Evolutionary conservation across 352 stramenopile species (phyloP), one percentile per base, ranked within the genome.

Genomic region (Blastocystis sp.): DNA sequence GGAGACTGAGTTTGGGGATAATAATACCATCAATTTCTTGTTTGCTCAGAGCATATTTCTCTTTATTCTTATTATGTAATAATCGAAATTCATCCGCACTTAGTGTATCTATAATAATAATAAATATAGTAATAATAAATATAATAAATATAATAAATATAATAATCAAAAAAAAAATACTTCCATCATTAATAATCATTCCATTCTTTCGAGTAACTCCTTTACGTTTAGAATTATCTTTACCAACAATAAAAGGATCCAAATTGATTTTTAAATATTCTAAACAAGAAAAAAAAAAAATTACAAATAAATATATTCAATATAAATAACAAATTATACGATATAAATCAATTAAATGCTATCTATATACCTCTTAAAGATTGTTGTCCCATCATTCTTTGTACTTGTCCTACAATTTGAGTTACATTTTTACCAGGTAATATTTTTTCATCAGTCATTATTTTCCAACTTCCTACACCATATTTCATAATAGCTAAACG

Each of bases 401-500:
- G 49, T 7, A 52, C 49, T 30, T 59, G 49, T 23, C 49, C 46
- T 18, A 59, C 49, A 27, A 59, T 59, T 24, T 59, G 49, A 4
- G 49, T 49, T 9, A 59, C 49, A 9, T 36, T 59, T 18, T 59
- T 59, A 45, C 49, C 49, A 45, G 49, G 49, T 2, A 59, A 21
- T 7, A 59, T 5, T 16, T 52, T 55, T 9, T 39, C 11, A 21
- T 7, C 6, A 2, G 35, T 30, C 6, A 59, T 11, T 48, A 35
- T 25, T 13, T 46, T 59, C 49, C 49, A 59, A 24, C 28, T 45
- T 18, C 49, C 49, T 31, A 59, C 49, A 31, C 49, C 49, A 30
- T 59, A 59, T 18, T 59, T 59, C 49, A 59, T 59, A 28, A 59
- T 52, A 10, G 49, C 31, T 23, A 18, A 52, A 27, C 49, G 49